Evolutionary conservation across 1,139 yeast species (phyloP).

Genomic region (Zygoascus sp.): DNA sequence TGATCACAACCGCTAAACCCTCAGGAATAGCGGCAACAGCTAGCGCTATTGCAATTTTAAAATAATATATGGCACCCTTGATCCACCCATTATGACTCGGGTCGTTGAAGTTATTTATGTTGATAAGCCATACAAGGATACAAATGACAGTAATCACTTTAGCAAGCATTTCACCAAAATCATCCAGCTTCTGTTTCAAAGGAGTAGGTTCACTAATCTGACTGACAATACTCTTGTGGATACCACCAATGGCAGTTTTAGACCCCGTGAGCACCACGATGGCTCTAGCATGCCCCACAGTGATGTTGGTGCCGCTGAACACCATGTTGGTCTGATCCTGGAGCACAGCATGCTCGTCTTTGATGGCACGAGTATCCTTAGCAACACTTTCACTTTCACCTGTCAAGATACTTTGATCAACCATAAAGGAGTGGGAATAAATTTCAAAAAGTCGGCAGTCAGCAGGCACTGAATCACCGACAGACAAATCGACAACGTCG

Average conservation of each 20-base stretch:
- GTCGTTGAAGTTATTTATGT: constrained; percentile 40
- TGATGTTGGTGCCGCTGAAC: constrained; percentile 44
- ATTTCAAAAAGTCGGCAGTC: constrained; percentile 39
- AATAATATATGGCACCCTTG: constrained; percentile 46
- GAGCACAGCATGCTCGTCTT: constrained; percentile 37
- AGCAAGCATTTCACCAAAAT: constrained; percentile 41
- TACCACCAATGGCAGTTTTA: constrained; percentile 44
- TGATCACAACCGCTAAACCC: constrained; percentile 47
- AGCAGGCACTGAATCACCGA: constrained; percentile 48
- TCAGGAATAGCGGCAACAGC: constrained; percentile 52
- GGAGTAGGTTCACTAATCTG: constrained; percentile 34
- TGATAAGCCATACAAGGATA: constrained; percentile 43
- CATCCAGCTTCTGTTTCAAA: constrained; percentile 37
- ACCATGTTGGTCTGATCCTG: constrained; percentile 47
- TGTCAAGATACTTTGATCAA: constrained; percentile 48
- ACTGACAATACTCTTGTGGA: constrained; percentile 39
- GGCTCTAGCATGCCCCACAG: constrained; percentile 46
- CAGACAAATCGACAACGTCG: constrained; percentile 42
- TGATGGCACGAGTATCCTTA: constrained; percentile 32
- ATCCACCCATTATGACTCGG: constrained; percentile 40
- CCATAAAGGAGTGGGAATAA: constrained; percentile 39
- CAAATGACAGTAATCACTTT: constrained; percentile 41
- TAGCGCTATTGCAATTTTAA: constrained; percentile 48
- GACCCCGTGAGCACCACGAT: constrained; percentile 43
- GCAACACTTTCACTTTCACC: constrained; percentile 46